Conservation (phyloP, 1,284 basidiomycete genomes). For the Blastosporella zonata region DNA sequence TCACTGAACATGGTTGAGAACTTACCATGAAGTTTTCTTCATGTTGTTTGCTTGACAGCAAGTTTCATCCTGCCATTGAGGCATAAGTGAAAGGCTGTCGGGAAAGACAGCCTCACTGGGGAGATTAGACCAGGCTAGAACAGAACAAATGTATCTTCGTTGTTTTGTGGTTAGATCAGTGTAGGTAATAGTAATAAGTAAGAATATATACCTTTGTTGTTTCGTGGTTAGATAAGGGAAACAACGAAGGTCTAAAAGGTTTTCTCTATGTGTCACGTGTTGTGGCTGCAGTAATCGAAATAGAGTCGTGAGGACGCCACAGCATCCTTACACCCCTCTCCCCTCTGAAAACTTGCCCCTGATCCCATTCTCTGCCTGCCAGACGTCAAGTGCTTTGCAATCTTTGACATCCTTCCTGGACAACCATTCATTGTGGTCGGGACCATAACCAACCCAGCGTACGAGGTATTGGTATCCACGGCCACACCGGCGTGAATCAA, state of each 20-base stretch:
- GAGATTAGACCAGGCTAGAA: not conserved
- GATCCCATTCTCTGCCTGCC: conserved; percentile 16
- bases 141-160: not conserved
- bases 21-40: not conserved
- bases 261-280: not conserved
- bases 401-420: conserved; percentile 20
- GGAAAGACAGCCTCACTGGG: no score
- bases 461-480: conserved; percentile 21
- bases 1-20: not conserved
- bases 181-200: not conserved
- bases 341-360: conserved; percentile 5
- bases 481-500: conserved; percentile 21
- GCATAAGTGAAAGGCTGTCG: not conserved
- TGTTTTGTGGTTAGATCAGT: not conserved
- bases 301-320: not conserved
- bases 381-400: conserved; percentile 24
- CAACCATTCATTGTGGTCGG: conserved; percentile 26
- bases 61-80: conserved; percentile 2
- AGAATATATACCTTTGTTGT: not conserved
- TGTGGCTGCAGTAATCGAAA: not conserved
- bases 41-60: not conserved
- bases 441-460: conserved; percentile 21
- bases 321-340: conserved; percentile 10
- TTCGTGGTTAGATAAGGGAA: not conserved
- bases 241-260: not conserved